phyloP scores from a whole-genome alignment of 2,329 filamentous ascomycete genomes.

The Cytospora piceicola region DNA sequence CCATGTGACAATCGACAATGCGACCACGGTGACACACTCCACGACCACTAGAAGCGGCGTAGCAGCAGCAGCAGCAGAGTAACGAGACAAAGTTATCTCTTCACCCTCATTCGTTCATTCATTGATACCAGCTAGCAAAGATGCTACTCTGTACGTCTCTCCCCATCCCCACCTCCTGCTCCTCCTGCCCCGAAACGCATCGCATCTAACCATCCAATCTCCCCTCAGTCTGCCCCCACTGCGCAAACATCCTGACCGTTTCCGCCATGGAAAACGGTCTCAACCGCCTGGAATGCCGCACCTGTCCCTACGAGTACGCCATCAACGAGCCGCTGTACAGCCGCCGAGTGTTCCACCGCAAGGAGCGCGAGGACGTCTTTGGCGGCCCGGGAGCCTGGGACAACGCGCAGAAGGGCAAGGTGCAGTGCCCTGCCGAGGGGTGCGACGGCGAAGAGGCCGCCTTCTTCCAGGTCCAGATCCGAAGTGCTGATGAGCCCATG shows the following conservation, averaged over 20 bases:
- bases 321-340: slow-evolving; percentile 79
- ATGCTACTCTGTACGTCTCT: slow-evolving; percentile 68
- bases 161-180: slow-evolving; percentile 4
- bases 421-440: slow-evolving; percentile 79
- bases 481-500: slow-evolving; percentile 98
- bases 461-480: slow-evolving; percentile 96
- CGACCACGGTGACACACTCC: slow-evolving; percentile 17
- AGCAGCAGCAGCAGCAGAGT: not conserved
- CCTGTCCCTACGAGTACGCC: slow-evolving; percentile 89
- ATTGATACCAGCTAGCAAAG: slow-evolving; percentile 33
- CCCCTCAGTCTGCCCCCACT: slow-evolving; percentile 74
- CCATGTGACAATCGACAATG: slow-evolving; percentile 19
- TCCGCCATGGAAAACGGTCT: slow-evolving; percentile 58
- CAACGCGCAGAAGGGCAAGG: slow-evolving; percentile 82
- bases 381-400: slow-evolving; percentile 88
- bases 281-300: slow-evolving; percentile 93
- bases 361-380: slow-evolving; percentile 87
- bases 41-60: not conserved
- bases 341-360: slow-evolving; percentile 83
- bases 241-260: slow-evolving; percentile 82
- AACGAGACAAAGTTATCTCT: not conserved
- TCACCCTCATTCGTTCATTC: slow-evolving; percentile 3
- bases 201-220: slow-evolving; percentile 26
- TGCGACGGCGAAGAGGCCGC: slow-evolving; percentile 87
- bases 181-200: no score